Conservation (phyloP, 2,329 filamentous ascomycete species). For the Trichoderma guizhouense region DNA sequence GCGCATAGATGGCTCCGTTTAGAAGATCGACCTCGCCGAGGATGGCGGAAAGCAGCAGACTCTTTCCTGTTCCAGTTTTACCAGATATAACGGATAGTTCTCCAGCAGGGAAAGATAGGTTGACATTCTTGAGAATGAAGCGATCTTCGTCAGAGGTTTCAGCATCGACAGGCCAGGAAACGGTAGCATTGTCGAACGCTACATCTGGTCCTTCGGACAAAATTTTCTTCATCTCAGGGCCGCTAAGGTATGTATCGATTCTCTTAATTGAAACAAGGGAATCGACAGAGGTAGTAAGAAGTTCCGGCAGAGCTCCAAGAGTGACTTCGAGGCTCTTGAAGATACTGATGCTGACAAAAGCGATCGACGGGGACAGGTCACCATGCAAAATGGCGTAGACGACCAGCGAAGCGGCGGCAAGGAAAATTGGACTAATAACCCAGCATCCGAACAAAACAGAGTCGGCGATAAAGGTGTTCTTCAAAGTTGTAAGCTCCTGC, state of each 20-base stretch:
- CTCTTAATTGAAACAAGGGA: conserved; percentile 69
- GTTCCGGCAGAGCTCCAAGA: conserved; percentile 67
- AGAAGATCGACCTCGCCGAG: conserved; percentile 73
- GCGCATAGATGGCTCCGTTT: conserved; percentile 56
- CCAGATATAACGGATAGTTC: conserved; percentile 74
- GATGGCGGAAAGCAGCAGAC: conserved; percentile 67
- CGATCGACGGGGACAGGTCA: conserved; percentile 65
- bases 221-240: conserved; percentile 59
- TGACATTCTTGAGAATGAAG: conserved; percentile 64
- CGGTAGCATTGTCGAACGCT: conserved; percentile 62
- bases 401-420: conserved; percentile 68
- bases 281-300: conserved; percentile 68
- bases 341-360: conserved; percentile 74
- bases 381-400: conserved; percentile 65
- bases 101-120: conserved; percentile 62
- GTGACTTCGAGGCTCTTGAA: conserved; percentile 72
- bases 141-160: conserved; percentile 54
- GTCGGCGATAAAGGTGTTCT: conserved; percentile 64
- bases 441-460: conserved; percentile 63
- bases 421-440: conserved; percentile 69
- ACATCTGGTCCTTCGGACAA: conserved; percentile 57
- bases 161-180: conserved; percentile 71
- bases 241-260: conserved; percentile 67
- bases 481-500: conserved; percentile 63
- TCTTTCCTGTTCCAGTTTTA: conserved; percentile 76